A percentile compares a stretch with the other conserved stretches of the same genome.
phyloP scores from a whole-genome alignment of 2,329 filamentous ascomycete species.

The Colletotrichum sp. region DNA sequence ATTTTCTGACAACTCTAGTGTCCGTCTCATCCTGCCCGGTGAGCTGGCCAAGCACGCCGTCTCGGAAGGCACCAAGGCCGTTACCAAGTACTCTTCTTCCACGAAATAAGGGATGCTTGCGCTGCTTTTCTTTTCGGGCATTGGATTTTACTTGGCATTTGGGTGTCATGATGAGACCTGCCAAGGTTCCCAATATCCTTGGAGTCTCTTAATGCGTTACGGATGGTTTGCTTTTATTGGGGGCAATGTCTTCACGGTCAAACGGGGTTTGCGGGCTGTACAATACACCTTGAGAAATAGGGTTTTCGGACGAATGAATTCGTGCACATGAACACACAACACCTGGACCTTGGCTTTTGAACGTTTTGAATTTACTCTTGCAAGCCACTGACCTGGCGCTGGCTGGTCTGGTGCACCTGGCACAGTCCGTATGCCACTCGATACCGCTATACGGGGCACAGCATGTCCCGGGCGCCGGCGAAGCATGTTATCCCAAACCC shows the following conservation, averaged over 20 bases:
- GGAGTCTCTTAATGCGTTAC: slow-evolving; percentile 76
- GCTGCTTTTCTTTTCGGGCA: slow-evolving; percentile 66
- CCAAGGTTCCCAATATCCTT: slow-evolving; percentile 46
- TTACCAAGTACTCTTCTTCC: slow-evolving; percentile 99
- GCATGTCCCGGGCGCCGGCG: not conserved
- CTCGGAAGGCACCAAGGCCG: slow-evolving; percentile 99
- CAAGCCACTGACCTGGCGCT: not conserved
- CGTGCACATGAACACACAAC: slow-evolving; percentile 58
- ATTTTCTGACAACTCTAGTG: slow-evolving; percentile 62
- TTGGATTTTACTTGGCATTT: slow-evolving; percentile 61
- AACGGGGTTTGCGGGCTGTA: slow-evolving; percentile 75
- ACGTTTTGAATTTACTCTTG: not conserved
- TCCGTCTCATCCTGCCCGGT: slow-evolving; percentile 96
- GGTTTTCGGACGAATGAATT: slow-evolving; percentile 65
- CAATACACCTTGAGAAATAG: slow-evolving; percentile 71
- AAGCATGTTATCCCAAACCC: slow-evolving; percentile 69
- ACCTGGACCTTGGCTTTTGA: not conserved
- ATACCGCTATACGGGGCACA: not conserved
- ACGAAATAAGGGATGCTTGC: slow-evolving; percentile 80
- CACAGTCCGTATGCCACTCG: not conserved
- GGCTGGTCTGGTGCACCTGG: not conserved
- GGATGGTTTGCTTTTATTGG: slow-evolving; percentile 70
- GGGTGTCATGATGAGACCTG: slow-evolving; percentile 64
- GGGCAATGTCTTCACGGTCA: slow-evolving; percentile 74
- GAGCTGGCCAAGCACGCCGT: slow-evolving; percentile 99